Base-by-base conservation (phyloP, 169 alveolate species). In the Plasmodium reichenowi region DNA sequence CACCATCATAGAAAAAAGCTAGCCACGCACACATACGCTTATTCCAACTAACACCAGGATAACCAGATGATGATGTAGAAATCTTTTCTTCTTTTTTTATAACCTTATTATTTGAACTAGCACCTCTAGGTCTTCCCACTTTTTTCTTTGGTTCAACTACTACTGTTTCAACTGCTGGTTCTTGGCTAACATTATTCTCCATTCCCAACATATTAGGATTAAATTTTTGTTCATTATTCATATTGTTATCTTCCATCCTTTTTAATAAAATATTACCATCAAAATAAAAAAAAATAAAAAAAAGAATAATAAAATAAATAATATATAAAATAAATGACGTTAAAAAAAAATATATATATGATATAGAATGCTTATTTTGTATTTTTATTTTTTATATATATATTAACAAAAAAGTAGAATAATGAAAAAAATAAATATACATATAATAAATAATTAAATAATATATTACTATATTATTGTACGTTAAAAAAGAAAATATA, bases 41-140 rank as follows among this genome's bases (percentile, higher is more conserved):
- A 76, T 95, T 95, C 97, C 97, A 95, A 88, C 97, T 93, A 26
- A 95, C 97, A 5, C 97, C 97, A 2, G 97, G 97, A 75, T 80
- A 95, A 1, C 97, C 97, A 13, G 95, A 92, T 12, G 95, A 92
- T 71, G 95, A 89, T 10, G 94, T 70, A 5, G 91, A 70, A 52
- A 68, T 74, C 56, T 71, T 83, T 71, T 83, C 91, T 83, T 83
- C 91, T 22, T 83, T 83, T 83, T 83, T 83, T 59, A 83, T 50
- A 1, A 68, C 64, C 56, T 83, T 83, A 17, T 67, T 83, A 56
- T 72, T 70, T 20, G 89, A 13, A 26, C 67, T 32, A 7, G 91
- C 48, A 10, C 91, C 91, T 58, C 22, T 83, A 13, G 91, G 91
- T 22, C 91, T 68, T 6, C 91, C 91, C 2, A 83, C 91, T 45